Evolutionary conservation across 108 stramenopile genomes (phyloP).

Genomic region (Cyclotella baltica): DNA sequence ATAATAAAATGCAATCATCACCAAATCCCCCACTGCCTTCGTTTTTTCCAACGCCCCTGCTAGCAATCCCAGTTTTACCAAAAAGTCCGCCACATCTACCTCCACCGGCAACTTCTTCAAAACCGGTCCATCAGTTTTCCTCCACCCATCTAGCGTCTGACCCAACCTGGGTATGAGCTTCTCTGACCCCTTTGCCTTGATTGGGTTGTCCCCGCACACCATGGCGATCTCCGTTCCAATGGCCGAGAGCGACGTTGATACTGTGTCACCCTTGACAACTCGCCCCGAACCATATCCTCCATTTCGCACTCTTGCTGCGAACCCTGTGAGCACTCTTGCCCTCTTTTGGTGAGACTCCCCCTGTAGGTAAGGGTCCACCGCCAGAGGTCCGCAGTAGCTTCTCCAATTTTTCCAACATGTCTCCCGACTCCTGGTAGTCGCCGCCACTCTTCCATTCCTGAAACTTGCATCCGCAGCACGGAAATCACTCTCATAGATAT

Average conservation of each 20-base stretch:
- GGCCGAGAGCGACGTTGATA: no score
- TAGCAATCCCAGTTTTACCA: not conserved
- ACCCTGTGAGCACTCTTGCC: no score
- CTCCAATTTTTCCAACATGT: not conserved
- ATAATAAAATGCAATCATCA: conserved; percentile 16
- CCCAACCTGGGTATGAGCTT: not conserved
- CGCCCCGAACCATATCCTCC: not conserved
- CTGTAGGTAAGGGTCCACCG: not conserved
- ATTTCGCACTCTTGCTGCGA: not conserved
- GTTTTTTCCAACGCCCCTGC: not conserved
- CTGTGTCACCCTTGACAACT: not conserved
- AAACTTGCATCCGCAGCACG: no score
- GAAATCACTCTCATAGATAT: no score
- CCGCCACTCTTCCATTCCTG: no score
- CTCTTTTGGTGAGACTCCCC: no score
- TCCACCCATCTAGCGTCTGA: no score
- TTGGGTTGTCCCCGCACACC: not conserved
- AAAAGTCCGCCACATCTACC: conserved; percentile 11
- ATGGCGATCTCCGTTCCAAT: no score
- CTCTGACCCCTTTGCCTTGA: not conserved
- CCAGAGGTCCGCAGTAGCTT: not conserved
- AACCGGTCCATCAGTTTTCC: no score
- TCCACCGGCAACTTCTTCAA: conserved; percentile 25
- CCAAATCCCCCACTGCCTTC: not conserved
- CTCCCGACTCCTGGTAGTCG: not conserved